Base-by-base conservation (phyloP, 768 basidiomycete species). In the Mycena indigotica region DNA sequence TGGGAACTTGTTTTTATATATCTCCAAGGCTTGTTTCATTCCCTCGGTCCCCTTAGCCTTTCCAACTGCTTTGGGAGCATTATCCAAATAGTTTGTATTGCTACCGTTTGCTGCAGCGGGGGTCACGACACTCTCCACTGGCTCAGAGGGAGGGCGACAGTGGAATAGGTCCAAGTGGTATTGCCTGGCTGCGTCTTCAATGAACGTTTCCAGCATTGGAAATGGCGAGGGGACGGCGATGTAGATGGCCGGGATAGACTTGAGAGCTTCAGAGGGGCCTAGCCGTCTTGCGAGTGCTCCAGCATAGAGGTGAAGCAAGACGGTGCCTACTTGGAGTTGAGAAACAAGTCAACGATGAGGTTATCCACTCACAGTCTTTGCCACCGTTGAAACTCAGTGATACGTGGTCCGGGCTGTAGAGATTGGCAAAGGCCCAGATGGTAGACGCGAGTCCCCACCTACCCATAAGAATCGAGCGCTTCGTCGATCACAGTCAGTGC, bases 301-400 rank as follows among this genome's bases (percentile, higher is more conserved):
- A 4, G 87, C 88, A 55, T 89, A 88, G 29, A 98, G 83, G 69
- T 97, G 95, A 12, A 98, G 78, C 24, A 98, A 82, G n/a, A 97
- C 94, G 4, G 95, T 98, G 69, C 95, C 95, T 98, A 67, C n/a
- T 52, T 28, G 57, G 1, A 45, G 56, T 51, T 29, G 55, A 49
- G 30, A 49, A 35, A 45, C 12, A 35, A 49, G 52, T 35, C 59
- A 49, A 58, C n/a, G 53, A 25, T 25, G 29, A 45, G 38, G 28
- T 5, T 23, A n/a, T 15, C 25, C 15, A 78, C 87, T 65, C 66
- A 96, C 97, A 99, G 69, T 99, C 97, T 72, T 99, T 99, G 52
- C 97, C 97, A 10, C 97, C 97, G 64, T 98, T 99, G 77, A 98
- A 99, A 72, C 95, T 97, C 58, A 99, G 79, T 2, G 95, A 88